Base-by-base conservation (phyloP, 2,329 filamentous ascomycete species). In the Trichoderma sp. region DNA sequence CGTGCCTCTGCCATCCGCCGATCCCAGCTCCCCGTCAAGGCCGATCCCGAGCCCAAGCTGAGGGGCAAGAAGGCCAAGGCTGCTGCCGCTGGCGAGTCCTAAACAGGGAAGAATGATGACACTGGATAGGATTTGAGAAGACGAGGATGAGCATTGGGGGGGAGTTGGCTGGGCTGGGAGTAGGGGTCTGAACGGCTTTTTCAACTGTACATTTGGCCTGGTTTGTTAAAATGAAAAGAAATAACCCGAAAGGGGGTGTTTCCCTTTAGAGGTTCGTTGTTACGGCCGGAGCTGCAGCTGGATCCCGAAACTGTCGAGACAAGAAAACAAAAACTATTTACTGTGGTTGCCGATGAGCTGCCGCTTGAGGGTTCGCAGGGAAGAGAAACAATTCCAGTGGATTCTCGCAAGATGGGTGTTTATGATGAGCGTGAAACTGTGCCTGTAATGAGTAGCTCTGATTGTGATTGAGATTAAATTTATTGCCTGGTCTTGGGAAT, bases 1-100 rank as follows among this genome's bases (percentile, higher is more conserved):
- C 92, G 95, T 78, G 93, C 91, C 79, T 93, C 90, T 77, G 93
- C 93, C 77, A 87, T 97, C 85, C 91, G 90, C 81, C 85, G 86
- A 78, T 89, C 91, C 76, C 91, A 96, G 88, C 87, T 86, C 80
- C 84, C 90, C 74, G 88, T 90, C 83, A 96, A 96, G 90, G 86
- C 90, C 70, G 82, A 84, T 72, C 88, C 88, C 75, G 89, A 89
- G 83, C 79, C 81, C 78, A 96, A 97, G 89, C 85, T 86, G 75
- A 88, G 93, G 78, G 93, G 94, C 75, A 85, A 85, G 74, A 92
- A 93, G 86, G 92, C 92, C 84, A 90, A 91, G 86, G 90, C 89
- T 73, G 64, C 64, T 25, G 35, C 64, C 32, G 86, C 84, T 64
- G 76, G 77, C 72, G 75, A 77, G 71, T 76, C 77, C 67, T 79